Evolutionary conservation across 768 basidiomycete genomes (phyloP), one percentile per base, ranked within the genome.

Genomic region (Podaxis sp.): DNA sequence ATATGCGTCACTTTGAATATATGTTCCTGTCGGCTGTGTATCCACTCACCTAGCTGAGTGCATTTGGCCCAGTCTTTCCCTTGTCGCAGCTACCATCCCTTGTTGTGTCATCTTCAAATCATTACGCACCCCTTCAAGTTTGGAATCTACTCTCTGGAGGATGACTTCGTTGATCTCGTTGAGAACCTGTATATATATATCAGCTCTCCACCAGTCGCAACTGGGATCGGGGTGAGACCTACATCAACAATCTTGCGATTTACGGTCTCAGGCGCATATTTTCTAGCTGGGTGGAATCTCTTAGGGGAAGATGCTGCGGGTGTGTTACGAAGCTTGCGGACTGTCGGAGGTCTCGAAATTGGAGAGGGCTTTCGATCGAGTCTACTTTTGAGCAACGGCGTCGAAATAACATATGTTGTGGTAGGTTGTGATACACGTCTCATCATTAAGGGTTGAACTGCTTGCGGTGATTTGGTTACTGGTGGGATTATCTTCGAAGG

Each of bases 91-190:
- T 25, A 87, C 70, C 48, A 88, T 78, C 23, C 68, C 73, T n/a
- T 73, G 71, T 62, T 80, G 75, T 48, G 79, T 79, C 4, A 69
- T 67, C 16, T 74, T 77, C 23, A 84, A 74, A 36, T 80, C 79
- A 28, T 74, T 76, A 55, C 73, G 75, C 38, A 85, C 76, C 53
- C 71, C 73, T 42, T 78, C 77, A 59, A 87, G 83, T 42, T 76
- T 79, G 36, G 73, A 71, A 0, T 74, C 71, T 44, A 85, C 76
- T n/a, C 77, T 80, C 42, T 73, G 68, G 27, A 82, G 66, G 11
- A 88, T 69, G 35, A 76, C 81, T 84, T 79, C 67, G 53, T 81
- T 77, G 14, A 88, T 80, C 63, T 83, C 75, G 32, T 75, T 70
- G 55, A 87, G 70, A 55, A 82, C 72, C 84, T 86, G 55, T 37